phyloP scores from a whole-genome alignment of 805 yeast species.

The Myxozyma udenii region DNA sequence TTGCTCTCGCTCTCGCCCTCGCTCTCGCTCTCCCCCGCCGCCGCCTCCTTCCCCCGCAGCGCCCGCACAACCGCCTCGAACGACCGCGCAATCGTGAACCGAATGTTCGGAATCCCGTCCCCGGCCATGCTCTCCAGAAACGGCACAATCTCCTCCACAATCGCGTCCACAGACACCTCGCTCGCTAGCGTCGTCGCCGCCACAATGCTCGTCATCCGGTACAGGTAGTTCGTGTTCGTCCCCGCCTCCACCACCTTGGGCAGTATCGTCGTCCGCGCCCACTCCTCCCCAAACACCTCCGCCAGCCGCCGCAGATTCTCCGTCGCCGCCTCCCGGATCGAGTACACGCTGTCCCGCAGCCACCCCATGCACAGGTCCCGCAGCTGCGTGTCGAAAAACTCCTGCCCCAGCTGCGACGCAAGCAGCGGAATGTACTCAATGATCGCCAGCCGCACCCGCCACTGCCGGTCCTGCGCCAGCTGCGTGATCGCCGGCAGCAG shows the following conservation, averaged over 20 bases:
- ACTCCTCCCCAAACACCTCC: constrained; percentile 81
- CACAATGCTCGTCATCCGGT: constrained; percentile 85
- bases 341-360: constrained; percentile 97
- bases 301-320: constrained; percentile 74
- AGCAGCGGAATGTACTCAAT: constrained; percentile 93
- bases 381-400: constrained; percentile 87
- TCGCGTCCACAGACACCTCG: constrained; percentile 58
- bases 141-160: constrained; percentile 68
- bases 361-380: constrained; percentile 92
- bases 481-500: constrained; percentile 94
- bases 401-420: constrained; percentile 90
- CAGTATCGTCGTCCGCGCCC: constrained; percentile 87
- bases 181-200: constrained; percentile 81
- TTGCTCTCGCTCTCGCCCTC: constrained; percentile 25
- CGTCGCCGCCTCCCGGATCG: constrained; percentile 96
- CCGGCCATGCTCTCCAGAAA: constrained; percentile 66
- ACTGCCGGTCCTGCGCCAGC: constrained; percentile 90
- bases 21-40: constrained; percentile 24
- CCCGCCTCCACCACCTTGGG: constrained; percentile 60
- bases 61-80: constrained; percentile 60
- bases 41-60: constrained; percentile 38
- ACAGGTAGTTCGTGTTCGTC: constrained; percentile 67
- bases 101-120: constrained; percentile 90
- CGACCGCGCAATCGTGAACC: constrained; percentile 92
- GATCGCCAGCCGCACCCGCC: constrained; percentile 97